Evolutionary conservation across 1,284 basidiomycete species (phyloP), one percentile per base, ranked within the genome.

Genomic region (Rhodotorula sp.): DNA sequence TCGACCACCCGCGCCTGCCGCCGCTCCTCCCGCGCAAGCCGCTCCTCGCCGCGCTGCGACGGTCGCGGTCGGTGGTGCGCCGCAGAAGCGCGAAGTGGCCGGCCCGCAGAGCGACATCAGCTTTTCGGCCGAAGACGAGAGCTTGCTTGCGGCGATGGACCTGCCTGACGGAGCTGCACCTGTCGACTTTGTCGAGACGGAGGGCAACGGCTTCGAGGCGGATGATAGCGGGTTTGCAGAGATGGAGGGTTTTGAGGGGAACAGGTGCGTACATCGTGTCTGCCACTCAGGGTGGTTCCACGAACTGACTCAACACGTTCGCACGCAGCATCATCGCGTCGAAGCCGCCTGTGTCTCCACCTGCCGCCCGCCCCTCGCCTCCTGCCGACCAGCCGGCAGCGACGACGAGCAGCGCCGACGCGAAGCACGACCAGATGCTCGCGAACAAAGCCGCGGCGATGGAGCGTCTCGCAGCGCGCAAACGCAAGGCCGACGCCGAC

Each of bases 211-310:
- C 48, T 53, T 59, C 16, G 59, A 61, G n/a, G 66, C 34, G 34
- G 54, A 59, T 13, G 64, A 67, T 8, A 67, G 66, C 60, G 66
- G 66, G 48, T 67, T 57, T 23, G 66, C n/a, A 3, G 66, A 67
- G 49, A n/a, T 21, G 42, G 60, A 62, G 23, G 66, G 55, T 5
- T 25, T 67, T 7, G 55, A 16, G 46, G 62, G 55, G 4, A 10
- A 25, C 25, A 63, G 62, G 62, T 63, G 53, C 25, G 62, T 21
- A 7, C 14, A 1, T 8, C 17, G 17, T 7, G 14, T 62, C 23
- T 23, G 9, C 42, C 9, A 2, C 5, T 34, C 34, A 5, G 34
- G 3, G 34, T 3, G 34, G 5, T 34, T 5, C 5, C 34, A 5
- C 34, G 34, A 34, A 34, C 34, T 34, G 3, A 34, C 34, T 5